phyloP scores from a whole-genome alignment of 2,329 filamentous ascomycete species.

The Beauveria medogensis region DNA sequence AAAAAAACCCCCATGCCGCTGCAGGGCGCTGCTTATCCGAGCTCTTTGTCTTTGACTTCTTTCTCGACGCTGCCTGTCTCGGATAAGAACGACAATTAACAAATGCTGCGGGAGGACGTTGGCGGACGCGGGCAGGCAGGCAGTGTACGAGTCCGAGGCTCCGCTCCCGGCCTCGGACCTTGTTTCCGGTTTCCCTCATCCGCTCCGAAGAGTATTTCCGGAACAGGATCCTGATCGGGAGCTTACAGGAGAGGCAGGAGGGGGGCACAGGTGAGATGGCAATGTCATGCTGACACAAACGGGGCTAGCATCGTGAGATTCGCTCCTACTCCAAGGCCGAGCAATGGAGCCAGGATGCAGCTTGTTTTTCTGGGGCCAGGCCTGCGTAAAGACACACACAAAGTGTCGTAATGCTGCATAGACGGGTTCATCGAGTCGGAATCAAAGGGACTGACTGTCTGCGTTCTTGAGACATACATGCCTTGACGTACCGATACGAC shows the following conservation, averaged over 20 bases:
- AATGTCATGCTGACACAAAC: neutral
- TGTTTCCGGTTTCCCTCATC: too few relatives aligned
- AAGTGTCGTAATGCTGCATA: slow-evolving; percentile 6
- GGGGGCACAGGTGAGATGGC: too few relatives aligned
- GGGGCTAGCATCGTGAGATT: slow-evolving; percentile 4
- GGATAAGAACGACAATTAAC: too few relatives aligned
- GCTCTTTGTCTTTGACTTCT: too few relatives aligned
- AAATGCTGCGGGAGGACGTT: too few relatives aligned
- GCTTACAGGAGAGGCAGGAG: neutral
- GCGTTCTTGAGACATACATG: neutral
- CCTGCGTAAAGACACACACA: neutral
- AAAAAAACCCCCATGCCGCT: too few relatives aligned
- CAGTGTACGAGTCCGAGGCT: too few relatives aligned
- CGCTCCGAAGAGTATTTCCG: too few relatives aligned
- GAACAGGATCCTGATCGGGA: neutral
- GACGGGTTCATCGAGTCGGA: neutral
- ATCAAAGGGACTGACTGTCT: neutral
- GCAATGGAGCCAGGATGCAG: neutral
- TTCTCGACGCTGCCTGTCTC: too few relatives aligned
- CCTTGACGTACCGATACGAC: neutral
- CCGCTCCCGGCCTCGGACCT: too few relatives aligned
- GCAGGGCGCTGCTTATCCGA: too few relatives aligned
- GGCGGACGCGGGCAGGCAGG: too few relatives aligned
- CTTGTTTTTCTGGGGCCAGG: neutral
- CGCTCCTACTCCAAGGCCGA: neutral